These are phyloP conservation scores for Hericium alpestre DNA, from an alignment of 768 basidiomycete species.

Conservation along the genomic window DNA sequence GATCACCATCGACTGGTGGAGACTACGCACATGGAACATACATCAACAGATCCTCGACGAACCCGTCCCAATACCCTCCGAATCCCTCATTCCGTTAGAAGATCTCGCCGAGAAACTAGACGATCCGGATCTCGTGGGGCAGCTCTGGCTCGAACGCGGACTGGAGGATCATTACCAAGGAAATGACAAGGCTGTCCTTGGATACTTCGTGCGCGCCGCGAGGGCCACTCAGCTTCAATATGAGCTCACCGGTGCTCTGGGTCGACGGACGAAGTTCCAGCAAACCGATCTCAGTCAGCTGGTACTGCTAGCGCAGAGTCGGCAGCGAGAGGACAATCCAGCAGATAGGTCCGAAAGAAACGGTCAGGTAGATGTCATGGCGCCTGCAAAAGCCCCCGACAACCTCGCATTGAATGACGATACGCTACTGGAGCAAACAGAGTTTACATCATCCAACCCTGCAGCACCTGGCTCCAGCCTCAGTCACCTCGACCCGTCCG, in stretches of 20 bases:
- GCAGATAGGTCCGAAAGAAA: conserved; percentile 1
- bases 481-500: conserved; percentile 65
- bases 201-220: conserved; percentile 69
- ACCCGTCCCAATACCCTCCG: conserved; percentile 48
- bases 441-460: conserved; percentile 70
- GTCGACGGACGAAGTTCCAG: conserved; percentile 92
- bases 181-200: conserved; percentile 70
- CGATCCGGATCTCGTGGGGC: conserved; percentile 58
- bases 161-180: conserved; percentile 66
- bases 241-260: conserved; percentile 86
- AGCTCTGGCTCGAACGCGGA: conserved; percentile 66
- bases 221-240: conserved; percentile 72
- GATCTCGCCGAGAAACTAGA: conserved; percentile 30
- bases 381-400: conserved; percentile 44
- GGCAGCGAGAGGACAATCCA: conserved; percentile 13
- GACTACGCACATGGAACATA: conserved; percentile 57
- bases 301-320: conserved; percentile 86
- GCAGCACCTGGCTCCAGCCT: conserved; percentile 37
- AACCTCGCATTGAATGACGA: conserved; percentile 86
- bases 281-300: conserved; percentile 77
- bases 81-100: conserved; percentile 29
- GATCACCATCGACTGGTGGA: conserved; percentile 65
- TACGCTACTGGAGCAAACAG: conserved; percentile 87
- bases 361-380: conserved; percentile 1
- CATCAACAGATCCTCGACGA: conserved; percentile 83